Evolutionary conservation across 768 basidiomycete genomes (phyloP).

Genomic region (Tricholoma sp.): DNA sequence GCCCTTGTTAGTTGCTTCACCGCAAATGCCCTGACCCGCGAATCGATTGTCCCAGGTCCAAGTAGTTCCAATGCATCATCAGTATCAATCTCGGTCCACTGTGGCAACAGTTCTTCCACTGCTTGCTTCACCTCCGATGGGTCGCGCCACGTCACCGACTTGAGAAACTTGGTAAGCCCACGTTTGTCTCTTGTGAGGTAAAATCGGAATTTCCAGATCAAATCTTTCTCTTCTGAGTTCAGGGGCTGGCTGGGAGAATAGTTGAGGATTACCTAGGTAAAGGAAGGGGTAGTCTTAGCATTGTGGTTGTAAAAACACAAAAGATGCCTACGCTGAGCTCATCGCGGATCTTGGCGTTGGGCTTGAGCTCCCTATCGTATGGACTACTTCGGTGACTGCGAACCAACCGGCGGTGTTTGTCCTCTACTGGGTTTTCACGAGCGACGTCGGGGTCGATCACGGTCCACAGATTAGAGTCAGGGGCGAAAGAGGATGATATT

Average conservation of each 20-base stretch:
- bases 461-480: conserved; percentile 77
- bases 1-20: conserved; percentile 85
- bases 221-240: conserved; percentile 89
- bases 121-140: conserved; percentile 96
- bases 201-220: conserved; percentile 99
- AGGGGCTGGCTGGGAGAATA: conserved; percentile 87
- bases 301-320: background rate
- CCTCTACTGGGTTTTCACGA: conserved; percentile 94
- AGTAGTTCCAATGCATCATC: conserved; percentile 95
- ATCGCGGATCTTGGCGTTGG: conserved; percentile 93
- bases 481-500: conserved; percentile 44
- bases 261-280: conserved; percentile 71
- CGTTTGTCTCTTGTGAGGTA: conserved; percentile 90
- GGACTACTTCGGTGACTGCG: conserved; percentile 94
- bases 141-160: conserved; percentile 97
- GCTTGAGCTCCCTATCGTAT: conserved; percentile 92
- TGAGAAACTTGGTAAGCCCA: conserved; percentile 95
- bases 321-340: conserved; percentile 68
- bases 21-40: conserved; percentile 89
- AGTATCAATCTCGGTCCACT: conserved; percentile 96
- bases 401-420: conserved; percentile 91
- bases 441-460: conserved; percentile 87
- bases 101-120: conserved; percentile 89
- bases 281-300: background rate
- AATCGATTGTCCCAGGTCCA: conserved; percentile 86